Percentiles rank a stretch among this genome's conserved stretches.
Conservation (phyloP, 306 rosid genomes). For the Cucurbita pepo region DNA sequence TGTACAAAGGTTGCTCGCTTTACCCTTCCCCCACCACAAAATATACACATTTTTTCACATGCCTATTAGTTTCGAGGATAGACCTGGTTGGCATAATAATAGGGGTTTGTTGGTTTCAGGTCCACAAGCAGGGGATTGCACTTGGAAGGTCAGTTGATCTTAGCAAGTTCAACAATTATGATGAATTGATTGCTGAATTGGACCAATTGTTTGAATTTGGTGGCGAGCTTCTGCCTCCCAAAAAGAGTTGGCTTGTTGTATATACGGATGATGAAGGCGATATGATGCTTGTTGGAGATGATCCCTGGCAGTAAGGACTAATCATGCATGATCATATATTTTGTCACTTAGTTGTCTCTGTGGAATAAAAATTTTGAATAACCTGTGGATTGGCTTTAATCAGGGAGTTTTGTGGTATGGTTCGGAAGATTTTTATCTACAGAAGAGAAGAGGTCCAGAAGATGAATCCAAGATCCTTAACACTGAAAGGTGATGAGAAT, state of each 20-base stretch:
- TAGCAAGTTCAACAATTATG: conserved; percentile 59
- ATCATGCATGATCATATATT: neutral
- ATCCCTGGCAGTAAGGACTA: conserved; percentile 91
- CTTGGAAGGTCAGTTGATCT: conserved; percentile 96
- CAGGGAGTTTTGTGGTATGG: conserved; percentile 92
- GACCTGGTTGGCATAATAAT: neutral
- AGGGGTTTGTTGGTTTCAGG: conserved; percentile 34
- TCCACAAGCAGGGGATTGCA: conserved; percentile 95
- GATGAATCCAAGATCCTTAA: conserved; percentile 65
- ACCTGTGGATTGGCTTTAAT: neutral
- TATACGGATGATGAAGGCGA: conserved; percentile 87
- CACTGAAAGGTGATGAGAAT: conserved; percentile 43
- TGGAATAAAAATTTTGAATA: neutral
- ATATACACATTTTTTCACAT: neutral
- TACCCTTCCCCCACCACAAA: too few relatives aligned
- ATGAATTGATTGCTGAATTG: conserved; percentile 59
- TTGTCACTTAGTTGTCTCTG: neutral
- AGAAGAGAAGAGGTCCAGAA: conserved; percentile 88
- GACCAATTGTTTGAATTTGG: conserved; percentile 69
- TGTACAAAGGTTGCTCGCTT: conserved; percentile 51
- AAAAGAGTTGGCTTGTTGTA: conserved; percentile 72
- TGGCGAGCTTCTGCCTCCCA: conserved; percentile 58
- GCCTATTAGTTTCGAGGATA: neutral
- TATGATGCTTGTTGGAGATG: conserved; percentile 99
- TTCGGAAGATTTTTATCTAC: conserved; percentile 76